phyloP scores from a whole-genome alignment of 805 yeast species.

The Barnettozyma siamensis region DNA sequence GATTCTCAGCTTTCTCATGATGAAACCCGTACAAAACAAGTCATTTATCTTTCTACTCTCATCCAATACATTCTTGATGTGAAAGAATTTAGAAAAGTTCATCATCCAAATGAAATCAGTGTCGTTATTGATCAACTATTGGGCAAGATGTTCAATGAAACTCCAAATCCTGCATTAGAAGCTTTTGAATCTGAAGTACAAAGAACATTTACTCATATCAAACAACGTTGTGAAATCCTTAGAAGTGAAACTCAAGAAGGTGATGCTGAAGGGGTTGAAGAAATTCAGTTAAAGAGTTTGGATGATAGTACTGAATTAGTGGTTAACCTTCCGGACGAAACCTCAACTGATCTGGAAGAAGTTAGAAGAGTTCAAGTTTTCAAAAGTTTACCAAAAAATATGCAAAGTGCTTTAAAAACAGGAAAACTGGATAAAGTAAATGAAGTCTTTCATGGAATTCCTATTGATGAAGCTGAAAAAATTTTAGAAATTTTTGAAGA shows the following conservation, averaged over 20 bases:
- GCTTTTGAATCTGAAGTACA: slow-evolving; percentile 73
- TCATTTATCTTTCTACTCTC: slow-evolving; percentile 75
- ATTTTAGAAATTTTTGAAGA: slow-evolving; percentile 69
- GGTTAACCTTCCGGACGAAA: slow-evolving; percentile 60
- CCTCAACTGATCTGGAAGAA: slow-evolving; percentile 40
- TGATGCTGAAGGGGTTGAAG: slow-evolving; percentile 48
- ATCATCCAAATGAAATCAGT: slow-evolving; percentile 28
- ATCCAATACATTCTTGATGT: slow-evolving; percentile 60
- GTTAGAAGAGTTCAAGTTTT: slow-evolving; percentile 46
- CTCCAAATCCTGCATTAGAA: slow-evolving; percentile 51
- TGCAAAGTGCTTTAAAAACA: slow-evolving; percentile 75
- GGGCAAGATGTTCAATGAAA: slow-evolving; percentile 42
- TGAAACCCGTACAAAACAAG: slow-evolving; percentile 46
- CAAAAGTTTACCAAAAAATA: slow-evolving; percentile 46
- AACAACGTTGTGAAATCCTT: slow-evolving; percentile 65
- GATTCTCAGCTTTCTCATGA: slow-evolving; percentile 70
- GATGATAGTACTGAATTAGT: slow-evolving; percentile 77
- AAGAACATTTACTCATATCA: slow-evolving; percentile 70
- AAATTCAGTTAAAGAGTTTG: slow-evolving; percentile 81
- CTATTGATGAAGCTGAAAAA: slow-evolving; percentile 73
- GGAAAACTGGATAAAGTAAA: slow-evolving; percentile 73
- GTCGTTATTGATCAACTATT: slow-evolving; percentile 63
- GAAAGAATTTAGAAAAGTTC: slow-evolving; percentile 31
- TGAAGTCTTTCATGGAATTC: slow-evolving; percentile 67
- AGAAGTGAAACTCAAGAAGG: slow-evolving; percentile 40